Conservation (phyloP, 257 asterid genomes). For the Buddleja alternifolia region DNA sequence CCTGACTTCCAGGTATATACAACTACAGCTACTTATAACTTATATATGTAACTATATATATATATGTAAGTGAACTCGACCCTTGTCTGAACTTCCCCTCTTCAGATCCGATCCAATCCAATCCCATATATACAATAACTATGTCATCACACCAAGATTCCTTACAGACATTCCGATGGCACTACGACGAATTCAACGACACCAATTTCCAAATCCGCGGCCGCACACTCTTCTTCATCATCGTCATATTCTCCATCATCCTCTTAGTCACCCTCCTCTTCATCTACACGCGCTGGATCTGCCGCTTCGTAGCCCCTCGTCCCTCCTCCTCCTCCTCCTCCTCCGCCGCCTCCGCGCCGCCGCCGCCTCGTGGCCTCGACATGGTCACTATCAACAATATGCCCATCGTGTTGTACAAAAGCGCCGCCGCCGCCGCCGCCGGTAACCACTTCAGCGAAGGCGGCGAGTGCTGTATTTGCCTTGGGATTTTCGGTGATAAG, state of each 20-base stretch:
- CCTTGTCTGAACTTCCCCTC: too few relatives aligned
- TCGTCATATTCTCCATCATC: conserved; percentile 40
- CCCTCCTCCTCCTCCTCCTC: not conserved
- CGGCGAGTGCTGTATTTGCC: conserved; percentile 51
- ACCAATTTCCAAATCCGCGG: conserved; percentile 49
- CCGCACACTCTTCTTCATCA: conserved; percentile 48
- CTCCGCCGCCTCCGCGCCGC: conserved; percentile 27
- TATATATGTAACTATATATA: too few relatives aligned
- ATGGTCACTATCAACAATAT: conserved; percentile 31
- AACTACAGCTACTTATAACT: too few relatives aligned
- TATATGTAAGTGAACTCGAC: too few relatives aligned
- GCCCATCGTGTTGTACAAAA: conserved; percentile 41
- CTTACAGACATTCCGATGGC: conserved; percentile 47
- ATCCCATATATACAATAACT: too few relatives aligned
- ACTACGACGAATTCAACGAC: conserved; percentile 53
- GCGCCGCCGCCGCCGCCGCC: conserved; percentile 12
- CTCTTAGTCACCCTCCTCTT: conserved; percentile 35
- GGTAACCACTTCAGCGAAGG: conserved; percentile 2
- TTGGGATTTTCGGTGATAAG: conserved; percentile 37
- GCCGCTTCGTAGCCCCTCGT: conserved; percentile 20
- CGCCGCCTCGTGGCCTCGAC: conserved; percentile 44
- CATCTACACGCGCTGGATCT: conserved; percentile 49
- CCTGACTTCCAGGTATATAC: not conserved
- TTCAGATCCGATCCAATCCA: too few relatives aligned
- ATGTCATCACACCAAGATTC: conserved; percentile 23